Evolutionary conservation across 2,329 filamentous ascomycete genomes (phyloP).

Genomic region (Pyricularia grisea): DNA sequence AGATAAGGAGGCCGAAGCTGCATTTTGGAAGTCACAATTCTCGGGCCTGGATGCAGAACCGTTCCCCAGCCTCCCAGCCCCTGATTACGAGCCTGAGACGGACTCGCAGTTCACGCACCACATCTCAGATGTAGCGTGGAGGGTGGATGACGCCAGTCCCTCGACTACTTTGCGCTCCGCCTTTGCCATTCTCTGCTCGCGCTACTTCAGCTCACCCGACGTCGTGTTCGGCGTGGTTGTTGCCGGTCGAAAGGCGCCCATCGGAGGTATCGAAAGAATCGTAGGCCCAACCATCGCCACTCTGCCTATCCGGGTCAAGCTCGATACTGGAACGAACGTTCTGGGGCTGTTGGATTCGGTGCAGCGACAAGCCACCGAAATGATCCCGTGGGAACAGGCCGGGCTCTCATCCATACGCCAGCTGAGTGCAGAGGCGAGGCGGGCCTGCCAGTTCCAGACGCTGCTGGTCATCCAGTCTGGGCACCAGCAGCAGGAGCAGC

Average conservation of each 20-base stretch:
- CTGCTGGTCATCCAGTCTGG: neutral
- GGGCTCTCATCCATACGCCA: neutral
- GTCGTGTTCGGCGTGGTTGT: constrained; percentile 17
- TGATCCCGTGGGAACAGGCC: neutral
- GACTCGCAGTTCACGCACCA: neutral
- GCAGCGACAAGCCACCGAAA: neutral
- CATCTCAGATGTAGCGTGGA: neutral
- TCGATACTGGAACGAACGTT: neutral
- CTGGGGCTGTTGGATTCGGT: neutral
- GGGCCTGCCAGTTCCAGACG: neutral
- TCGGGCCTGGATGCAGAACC: neutral
- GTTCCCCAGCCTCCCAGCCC: neutral
- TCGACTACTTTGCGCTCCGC: neutral
- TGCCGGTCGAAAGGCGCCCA: constrained; percentile 17
- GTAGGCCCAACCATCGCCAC: neutral
- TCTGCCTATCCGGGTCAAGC: neutral
- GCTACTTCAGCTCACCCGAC: neutral
- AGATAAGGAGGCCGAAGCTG: neutral
- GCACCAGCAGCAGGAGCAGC: neutral
- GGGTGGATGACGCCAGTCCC: neutral
- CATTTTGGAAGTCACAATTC: neutral
- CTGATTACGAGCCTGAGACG: neutral
- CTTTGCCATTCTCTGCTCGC: neutral
- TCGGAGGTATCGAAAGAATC: constrained; percentile 13
- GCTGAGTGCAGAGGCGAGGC: neutral